Conservation (phyloP, 2,329 filamentous ascomycete genomes). For the Microdochium trichocladiopsis region DNA sequence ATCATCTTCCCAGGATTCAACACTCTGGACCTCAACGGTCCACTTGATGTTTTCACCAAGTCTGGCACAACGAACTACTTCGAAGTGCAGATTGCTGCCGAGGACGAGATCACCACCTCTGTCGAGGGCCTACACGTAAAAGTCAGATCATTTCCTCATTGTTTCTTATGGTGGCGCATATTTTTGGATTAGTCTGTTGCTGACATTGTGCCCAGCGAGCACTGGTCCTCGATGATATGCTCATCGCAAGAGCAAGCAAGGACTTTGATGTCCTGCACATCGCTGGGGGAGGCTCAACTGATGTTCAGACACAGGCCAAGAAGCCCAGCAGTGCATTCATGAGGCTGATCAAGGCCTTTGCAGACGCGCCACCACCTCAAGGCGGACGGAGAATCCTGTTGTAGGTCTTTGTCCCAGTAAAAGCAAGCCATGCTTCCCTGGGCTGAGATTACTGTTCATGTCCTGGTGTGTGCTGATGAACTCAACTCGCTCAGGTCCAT, state of each 20-base stretch:
- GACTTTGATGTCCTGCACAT: background rate
- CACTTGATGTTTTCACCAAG: constrained; percentile 4
- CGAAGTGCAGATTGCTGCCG: constrained; percentile 2
- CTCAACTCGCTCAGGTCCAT: background rate
- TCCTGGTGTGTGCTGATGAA: too few species aligned
- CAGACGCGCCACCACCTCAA: background rate
- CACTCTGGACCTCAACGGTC: constrained; percentile 6
- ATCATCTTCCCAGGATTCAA: constrained; percentile 5
- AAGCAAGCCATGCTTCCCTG: background rate
- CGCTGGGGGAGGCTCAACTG: background rate
- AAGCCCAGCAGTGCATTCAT: background rate
- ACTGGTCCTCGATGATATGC: background rate
- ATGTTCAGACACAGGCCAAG: background rate
- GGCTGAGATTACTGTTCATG: background rate
- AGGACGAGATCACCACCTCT: background rate
- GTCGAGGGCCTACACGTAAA: constrained; percentile 2
- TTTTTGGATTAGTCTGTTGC: too few species aligned
- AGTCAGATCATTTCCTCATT: too few species aligned
- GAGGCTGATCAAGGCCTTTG: background rate
- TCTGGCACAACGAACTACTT: constrained; percentile 1
- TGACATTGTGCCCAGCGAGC: too few species aligned
- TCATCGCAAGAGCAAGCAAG: background rate
- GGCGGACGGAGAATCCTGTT: background rate
- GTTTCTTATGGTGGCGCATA: too few species aligned
- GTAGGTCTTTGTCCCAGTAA: background rate